Conservation (phyloP, 2,329 filamentous ascomycete species). For the Epichloe sylvatica region DNA sequence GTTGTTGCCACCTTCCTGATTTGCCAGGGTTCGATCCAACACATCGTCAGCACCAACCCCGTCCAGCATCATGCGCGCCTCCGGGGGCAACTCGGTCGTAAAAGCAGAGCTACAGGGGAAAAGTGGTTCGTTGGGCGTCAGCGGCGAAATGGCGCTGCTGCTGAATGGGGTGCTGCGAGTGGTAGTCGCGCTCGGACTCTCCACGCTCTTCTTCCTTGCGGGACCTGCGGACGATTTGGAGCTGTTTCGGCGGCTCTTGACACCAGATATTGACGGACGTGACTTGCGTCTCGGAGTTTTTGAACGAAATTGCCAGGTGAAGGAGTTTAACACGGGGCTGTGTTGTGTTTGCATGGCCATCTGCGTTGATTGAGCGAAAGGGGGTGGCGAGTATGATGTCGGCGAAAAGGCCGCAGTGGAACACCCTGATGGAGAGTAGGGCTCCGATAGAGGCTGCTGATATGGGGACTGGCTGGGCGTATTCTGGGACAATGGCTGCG, state of each 20-base stretch:
- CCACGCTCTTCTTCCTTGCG: background rate
- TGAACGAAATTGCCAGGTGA: background rate
- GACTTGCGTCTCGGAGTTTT: background rate
- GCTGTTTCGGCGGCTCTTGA: constrained; percentile 1
- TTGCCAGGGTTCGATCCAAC: constrained; percentile 8
- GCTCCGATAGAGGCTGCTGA: constrained; percentile 1
- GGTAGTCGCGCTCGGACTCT: background rate
- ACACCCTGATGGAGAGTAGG: background rate
- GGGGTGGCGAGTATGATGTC: background rate
- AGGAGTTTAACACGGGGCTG: background rate
- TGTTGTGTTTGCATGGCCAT: background rate
- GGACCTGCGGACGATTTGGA: background rate
- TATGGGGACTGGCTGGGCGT: constrained; percentile 2
- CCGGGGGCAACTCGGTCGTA: constrained; percentile 27
- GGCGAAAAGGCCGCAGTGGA: background rate
- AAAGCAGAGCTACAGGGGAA: constrained; percentile 21
- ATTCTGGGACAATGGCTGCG: constrained; percentile 10
- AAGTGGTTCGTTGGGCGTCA: constrained; percentile 6
- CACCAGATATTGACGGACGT: background rate
- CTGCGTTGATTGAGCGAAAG: background rate
- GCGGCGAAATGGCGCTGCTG: constrained; percentile 8
- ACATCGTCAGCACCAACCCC: constrained; percentile 19
- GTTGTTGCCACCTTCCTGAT: constrained; percentile 5
- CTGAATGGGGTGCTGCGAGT: background rate
- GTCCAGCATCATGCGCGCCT: constrained; percentile 27